Conservation (phyloP, 176 grass and related monocot species). For the Ensete ventricosum region DNA sequence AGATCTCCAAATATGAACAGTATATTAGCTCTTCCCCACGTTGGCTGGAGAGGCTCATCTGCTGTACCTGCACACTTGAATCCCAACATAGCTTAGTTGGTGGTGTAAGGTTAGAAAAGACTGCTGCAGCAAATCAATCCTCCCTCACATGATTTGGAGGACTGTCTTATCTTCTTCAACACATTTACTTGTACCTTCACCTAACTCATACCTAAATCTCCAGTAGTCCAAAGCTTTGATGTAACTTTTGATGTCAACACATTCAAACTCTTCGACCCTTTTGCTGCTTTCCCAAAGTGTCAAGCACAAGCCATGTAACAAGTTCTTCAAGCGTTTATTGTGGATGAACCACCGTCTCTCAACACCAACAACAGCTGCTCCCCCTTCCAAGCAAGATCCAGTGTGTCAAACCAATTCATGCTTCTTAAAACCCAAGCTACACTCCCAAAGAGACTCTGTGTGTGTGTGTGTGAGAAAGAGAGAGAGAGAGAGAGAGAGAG, state of each 20-base stretch:
- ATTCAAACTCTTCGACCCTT: neutral
- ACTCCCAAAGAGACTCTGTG: neutral
- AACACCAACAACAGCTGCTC: neutral
- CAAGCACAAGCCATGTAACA: neutral
- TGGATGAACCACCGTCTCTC: constrained; percentile 8
- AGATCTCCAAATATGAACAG: too few relatives aligned
- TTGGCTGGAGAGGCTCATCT: too few relatives aligned
- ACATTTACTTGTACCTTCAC: neutral
- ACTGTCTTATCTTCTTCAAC: neutral
- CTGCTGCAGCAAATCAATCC: neutral
- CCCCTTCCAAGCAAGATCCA: neutral
- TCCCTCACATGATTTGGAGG: neutral
- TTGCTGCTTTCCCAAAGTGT: neutral
- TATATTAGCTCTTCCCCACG: too few relatives aligned
- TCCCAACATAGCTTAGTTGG: too few relatives aligned
- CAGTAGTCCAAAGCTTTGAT: neutral
- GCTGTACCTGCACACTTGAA: too few relatives aligned
- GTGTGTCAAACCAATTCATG: constrained; percentile 1
- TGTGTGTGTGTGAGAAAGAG: neutral
- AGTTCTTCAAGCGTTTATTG: neutral
- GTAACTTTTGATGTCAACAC: neutral
- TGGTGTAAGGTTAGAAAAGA: too few relatives aligned
- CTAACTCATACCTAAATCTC: neutral
- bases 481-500: neutral
- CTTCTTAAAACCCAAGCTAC: neutral